A percentile compares a stretch with the other conserved stretches of the same genome.
Evolutionary conservation across 2,329 filamentous ascomycete genomes (phyloP).

Genomic region (Venturia asperata): DNA sequence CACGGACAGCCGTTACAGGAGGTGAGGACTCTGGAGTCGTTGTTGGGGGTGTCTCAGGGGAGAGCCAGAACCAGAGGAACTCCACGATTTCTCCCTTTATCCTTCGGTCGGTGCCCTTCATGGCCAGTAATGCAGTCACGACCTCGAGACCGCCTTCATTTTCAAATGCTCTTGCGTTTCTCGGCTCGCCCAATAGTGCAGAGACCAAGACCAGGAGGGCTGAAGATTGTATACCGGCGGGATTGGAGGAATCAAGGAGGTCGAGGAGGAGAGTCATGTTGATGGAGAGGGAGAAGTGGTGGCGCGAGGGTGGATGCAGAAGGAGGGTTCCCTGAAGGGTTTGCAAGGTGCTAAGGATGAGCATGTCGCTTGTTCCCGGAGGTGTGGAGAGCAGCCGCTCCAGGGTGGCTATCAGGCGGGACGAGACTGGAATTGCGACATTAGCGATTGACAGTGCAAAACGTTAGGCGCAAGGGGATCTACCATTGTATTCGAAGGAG

Average conservation of each 20-base stretch:
- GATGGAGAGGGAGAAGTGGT: constrained; percentile 78
- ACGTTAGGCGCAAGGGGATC: neutral
- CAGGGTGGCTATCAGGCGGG: constrained; percentile 76
- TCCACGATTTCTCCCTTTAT: constrained; percentile 96
- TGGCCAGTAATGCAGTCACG: constrained; percentile 88
- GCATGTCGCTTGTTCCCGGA: constrained; percentile 49
- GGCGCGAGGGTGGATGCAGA: constrained; percentile 82
- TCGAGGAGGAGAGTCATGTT: constrained; percentile 98
- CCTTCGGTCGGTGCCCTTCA: constrained; percentile 72
- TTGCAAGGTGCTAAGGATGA: constrained; percentile 83
- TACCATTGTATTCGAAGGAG: constrained; percentile 92
- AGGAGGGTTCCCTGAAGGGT: constrained; percentile 82
- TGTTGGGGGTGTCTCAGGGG: constrained; percentile 38
- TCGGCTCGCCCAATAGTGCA: constrained; percentile 75
- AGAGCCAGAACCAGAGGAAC: constrained; percentile 97
- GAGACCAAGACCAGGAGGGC: constrained; percentile 86
- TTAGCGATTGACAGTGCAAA: neutral
- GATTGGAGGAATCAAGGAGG: constrained; percentile 83
- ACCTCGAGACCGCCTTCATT: constrained; percentile 83
- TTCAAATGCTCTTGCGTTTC: constrained; percentile 89
- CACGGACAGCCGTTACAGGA: neutral
- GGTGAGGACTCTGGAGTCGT: neutral
- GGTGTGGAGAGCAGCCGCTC: constrained; percentile 60
- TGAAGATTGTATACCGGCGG: constrained; percentile 82
- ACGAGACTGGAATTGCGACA: constrained; percentile 50